A percentile compares a stretch with the other conserved stretches of the same genome.
Evolutionary conservation across 2,329 filamentous ascomycete species (phyloP).

Genomic region (Alternaria alternata): DNA sequence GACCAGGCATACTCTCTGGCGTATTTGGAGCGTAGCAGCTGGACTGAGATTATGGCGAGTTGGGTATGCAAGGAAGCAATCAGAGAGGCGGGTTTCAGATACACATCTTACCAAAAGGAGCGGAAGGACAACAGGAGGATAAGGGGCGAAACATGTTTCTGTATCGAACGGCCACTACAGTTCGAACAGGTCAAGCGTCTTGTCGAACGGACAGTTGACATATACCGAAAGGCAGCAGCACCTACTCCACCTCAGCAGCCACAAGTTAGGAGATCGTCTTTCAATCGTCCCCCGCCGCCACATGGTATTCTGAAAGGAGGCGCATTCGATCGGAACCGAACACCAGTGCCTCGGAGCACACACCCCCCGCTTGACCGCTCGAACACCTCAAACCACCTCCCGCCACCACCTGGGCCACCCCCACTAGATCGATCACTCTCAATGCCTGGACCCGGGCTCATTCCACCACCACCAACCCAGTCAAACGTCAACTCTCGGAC

Average conservation of each 20-base stretch:
- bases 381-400: conserved; percentile 24
- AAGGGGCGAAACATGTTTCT: conserved; percentile 47
- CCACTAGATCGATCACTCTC: conserved; percentile 40
- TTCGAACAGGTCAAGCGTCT: conserved; percentile 48
- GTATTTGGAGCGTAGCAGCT: conserved; percentile 40
- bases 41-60: conserved; percentile 48
- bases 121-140: conserved; percentile 40
- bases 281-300: conserved; percentile 26
- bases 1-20: conserved; percentile 36
- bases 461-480: conserved; percentile 18
- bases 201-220: conserved; percentile 51
- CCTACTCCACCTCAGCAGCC: conserved; percentile 19
- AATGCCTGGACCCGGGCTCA: conserved; percentile 28
- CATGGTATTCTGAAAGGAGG: conserved; percentile 13
- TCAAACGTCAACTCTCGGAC: conserved; percentile 19
- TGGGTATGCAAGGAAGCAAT: conserved; percentile 52
- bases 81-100: conserved; percentile 41
- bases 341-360: conserved; percentile 27
- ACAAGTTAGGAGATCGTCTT: conserved; percentile 29
- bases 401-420: conserved; percentile 27
- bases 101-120: conserved; percentile 46
- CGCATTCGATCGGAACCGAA: conserved; percentile 35
- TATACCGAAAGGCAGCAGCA: conserved; percentile 41
- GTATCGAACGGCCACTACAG: conserved; percentile 44
- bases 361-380: conserved; percentile 33